A percentile compares a stretch with the other conserved stretches of the same genome.
phyloP scores from a whole-genome alignment of 169 alveolate species.

The Eimeria tenella region DNA sequence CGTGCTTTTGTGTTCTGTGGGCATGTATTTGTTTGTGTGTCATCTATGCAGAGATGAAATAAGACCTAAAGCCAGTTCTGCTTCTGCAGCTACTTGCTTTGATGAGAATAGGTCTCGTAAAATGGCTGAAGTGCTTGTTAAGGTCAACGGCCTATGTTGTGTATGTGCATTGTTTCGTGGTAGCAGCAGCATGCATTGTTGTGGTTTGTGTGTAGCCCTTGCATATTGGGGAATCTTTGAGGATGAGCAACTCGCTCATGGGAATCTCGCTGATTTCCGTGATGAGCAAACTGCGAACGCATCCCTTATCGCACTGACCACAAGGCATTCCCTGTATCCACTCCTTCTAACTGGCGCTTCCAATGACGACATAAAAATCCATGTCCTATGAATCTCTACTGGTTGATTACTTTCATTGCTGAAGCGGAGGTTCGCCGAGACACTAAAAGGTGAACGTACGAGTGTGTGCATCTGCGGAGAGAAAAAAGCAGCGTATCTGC shows the following conservation, averaged over 20 bases:
- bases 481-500: slow-evolving; percentile 56
- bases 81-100: slow-evolving; percentile 67
- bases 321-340: no score
- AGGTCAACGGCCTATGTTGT: not conserved
- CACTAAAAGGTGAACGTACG: not conserved
- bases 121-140: not conserved
- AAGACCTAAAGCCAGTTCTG: slow-evolving; percentile 62
- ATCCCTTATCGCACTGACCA: slow-evolving; percentile 64
- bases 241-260: slow-evolving; percentile 65
- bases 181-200: not conserved
- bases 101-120: slow-evolving; percentile 22
- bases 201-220: not conserved
- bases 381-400: slow-evolving; percentile 30
- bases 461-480: not conserved
- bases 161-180: not conserved
- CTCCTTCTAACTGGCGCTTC: not conserved
- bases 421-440: slow-evolving; percentile 44
- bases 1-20: not conserved
- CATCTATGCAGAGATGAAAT: not conserved
- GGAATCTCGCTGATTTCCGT: slow-evolving; percentile 71
- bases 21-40: not conserved
- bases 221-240: not conserved
- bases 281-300: slow-evolving; percentile 69
- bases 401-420: slow-evolving; percentile 23
- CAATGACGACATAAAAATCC: slow-evolving; percentile 40